phyloP scores from a whole-genome alignment of 352 stramenopile species.

The Thraustochytrium sp. region DNA sequence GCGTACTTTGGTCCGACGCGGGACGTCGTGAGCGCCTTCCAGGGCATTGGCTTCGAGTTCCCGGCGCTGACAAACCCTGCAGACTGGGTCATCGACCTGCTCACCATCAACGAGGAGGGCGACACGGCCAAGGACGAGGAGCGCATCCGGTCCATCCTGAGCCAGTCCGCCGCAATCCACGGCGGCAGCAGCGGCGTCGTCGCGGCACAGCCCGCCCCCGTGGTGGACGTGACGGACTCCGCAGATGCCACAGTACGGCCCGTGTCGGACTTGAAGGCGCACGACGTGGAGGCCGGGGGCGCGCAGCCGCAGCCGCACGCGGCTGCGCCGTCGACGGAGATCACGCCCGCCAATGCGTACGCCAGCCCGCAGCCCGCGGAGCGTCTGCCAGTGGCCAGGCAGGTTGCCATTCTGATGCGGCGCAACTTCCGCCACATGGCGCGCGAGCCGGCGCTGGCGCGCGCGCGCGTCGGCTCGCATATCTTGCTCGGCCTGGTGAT shows the following conservation, averaged over 20 bases:
- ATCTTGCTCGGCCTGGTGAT: neutral
- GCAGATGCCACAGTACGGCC: too few relatives aligned
- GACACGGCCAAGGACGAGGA: neutral
- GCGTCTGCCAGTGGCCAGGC: neutral
- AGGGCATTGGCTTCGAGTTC: neutral
- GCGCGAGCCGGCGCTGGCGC: conserved; percentile 3
- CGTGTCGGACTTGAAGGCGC: too few relatives aligned
- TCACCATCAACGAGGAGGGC: neutral
- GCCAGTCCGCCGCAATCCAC: neutral
- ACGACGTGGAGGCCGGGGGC: too few relatives aligned
- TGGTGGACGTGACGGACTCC: neutral
- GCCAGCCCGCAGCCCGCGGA: too few relatives aligned
- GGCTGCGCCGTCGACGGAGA: too few relatives aligned
- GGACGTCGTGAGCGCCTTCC: neutral
- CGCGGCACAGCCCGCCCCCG: neutral
- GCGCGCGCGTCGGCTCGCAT: neutral
- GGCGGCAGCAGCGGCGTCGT: neutral
- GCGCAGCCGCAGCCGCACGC: too few relatives aligned
- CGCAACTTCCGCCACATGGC: conserved; percentile 13
- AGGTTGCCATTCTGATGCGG: neutral
- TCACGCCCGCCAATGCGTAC: too few relatives aligned
- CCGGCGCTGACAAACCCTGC: neutral
- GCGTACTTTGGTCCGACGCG: neutral
- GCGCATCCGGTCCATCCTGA: neutral
- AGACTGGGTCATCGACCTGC: neutral